A percentile compares a stretch with the other conserved stretches of the same genome.
Conservation (phyloP, 2,329 filamentous ascomycete genomes). For the Fusarium setosum region DNA sequence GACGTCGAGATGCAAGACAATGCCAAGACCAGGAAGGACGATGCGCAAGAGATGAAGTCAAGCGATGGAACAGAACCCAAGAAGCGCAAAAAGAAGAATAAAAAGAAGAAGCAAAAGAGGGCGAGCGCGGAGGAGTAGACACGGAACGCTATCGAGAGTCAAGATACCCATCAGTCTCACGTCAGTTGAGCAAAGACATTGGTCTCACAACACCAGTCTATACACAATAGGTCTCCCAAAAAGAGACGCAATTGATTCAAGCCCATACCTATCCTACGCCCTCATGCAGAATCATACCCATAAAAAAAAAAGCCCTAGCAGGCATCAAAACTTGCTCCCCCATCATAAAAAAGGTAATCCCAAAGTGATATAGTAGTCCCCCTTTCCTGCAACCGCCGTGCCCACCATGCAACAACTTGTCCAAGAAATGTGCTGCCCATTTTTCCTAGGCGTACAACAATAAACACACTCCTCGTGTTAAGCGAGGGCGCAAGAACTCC, state of each 20-base stretch:
- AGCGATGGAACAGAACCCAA: constrained; percentile 15
- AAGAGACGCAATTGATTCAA: neutral
- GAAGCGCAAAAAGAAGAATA: constrained; percentile 41
- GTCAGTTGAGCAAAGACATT: too few species aligned
- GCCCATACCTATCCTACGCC: neutral
- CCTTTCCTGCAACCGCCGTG: constrained; percentile 2
- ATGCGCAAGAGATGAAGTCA: neutral
- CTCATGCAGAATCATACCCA: constrained; percentile 6
- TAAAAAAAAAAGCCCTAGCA: neutral
- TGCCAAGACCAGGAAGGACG: constrained; percentile 28
- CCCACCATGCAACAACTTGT: constrained; percentile 23
- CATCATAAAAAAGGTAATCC: constrained; percentile 6
- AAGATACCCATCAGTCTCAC: constrained; percentile 20
- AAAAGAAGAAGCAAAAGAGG: constrained; percentile 44
- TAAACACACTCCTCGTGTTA: neutral
- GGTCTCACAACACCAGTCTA: too few species aligned
- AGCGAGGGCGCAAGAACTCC: constrained; percentile 7
- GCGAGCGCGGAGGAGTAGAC: constrained; percentile 25
- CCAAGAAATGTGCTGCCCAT: constrained; percentile 5
- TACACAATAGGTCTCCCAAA: constrained; percentile 1
- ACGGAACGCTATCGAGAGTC: neutral
- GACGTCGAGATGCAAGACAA: constrained; percentile 37
- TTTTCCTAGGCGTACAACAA: constrained; percentile 18
- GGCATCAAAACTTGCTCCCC: constrained; percentile 5
- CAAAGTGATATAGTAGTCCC: constrained; percentile 23